Evolutionary conservation across 73 alveolate species (phyloP), one percentile per base, ranked within the genome.

Genomic region (Tetrahymena elliotti): DNA sequence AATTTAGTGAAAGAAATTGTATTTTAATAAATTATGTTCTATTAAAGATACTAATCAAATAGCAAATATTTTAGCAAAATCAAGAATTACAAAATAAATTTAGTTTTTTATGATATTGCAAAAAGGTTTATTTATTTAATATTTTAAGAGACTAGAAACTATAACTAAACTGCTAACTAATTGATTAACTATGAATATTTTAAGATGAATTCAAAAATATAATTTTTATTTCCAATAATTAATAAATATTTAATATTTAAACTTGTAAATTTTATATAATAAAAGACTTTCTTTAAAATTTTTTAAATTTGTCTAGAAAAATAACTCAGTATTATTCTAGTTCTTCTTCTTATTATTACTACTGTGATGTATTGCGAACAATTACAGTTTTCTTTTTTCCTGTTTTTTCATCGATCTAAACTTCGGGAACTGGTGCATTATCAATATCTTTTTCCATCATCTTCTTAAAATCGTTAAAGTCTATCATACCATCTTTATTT

Each of bases 381-480:
- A 68, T 68, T 5, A 68, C 88, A 6, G 88, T 68, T 68, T 68
- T 68, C 38, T 68, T 68, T 68, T 68, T 68, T 24, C 88, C 88
- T 24, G 88, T 68, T 68, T 68, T 68, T 68, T 68, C 88, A 68
- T 68, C 88, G 16, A 68, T 68, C 36, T 68, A 31, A 10, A 68
- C 88, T 22, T 68, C 88, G 6, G 88, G 88, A 2, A 68, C 22
- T 22, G 88, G 88, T 4, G 94, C 47, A n/a, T 94, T 94, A 41
- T 93, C 94, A 82, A 84, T 53, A 4, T 88, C 93, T 34, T 93
- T 38, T 54, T 96, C 92, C 98, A 96, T 95, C 33, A 96, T 33
- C 84, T 94, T 93, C 83, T 83, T 94, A 84, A 96, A 96, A 36
- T 96, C 98, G 15, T 96, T 96, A 27, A 95, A 92, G 4, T 96